Evolutionary conservation across 129 eudicot species (phyloP), one percentile per base, ranked within the genome.

Genomic region (Artemisia tridentata): DNA sequence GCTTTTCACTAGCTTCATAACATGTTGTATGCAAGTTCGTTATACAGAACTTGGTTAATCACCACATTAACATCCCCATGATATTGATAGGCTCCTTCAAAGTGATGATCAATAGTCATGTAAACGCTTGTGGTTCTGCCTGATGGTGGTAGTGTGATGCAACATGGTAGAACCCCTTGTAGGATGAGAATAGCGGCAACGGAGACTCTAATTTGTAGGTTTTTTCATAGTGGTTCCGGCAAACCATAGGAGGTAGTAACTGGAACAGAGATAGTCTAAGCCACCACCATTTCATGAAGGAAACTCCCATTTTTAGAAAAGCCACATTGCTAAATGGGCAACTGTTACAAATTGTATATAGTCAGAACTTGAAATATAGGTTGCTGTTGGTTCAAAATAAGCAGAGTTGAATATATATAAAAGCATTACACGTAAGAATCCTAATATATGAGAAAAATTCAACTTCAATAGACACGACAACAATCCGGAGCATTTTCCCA

Each of bases 301-400:
- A 61, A 23, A 48, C 69, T 16, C 27, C 62, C 54, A 18, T 31
- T 48, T 56, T 27, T 27, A 20, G 48, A 21, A 29, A 59, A 71
- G 67, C 65, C 12, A 74, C 34, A 27, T 45, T 27, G 50, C 43
- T 48, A 49, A 49, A 60, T 15, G 12, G 3, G 41, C n/a, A 71
- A 76, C 77, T 78, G 68, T 45, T 17, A 56, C 71, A 78, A 25
- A 70, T 5, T 17, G 25, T 52, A 23, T 12, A 18, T 19, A 13
- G 41, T 43, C 19, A 38, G 15, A 27, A 62, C n/a, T 48, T 60
- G 6, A 9, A 25, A 14, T 43, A 6, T 8, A 23, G n/a, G 13
- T 70, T 38, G 8, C 11, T 0, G 58, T 23, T 48, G 58, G 14
- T 49, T 1, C 2, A 1, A 20, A 49, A 51, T 7, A 17, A 14